Base-by-base conservation (phyloP, 129 eudicot genomes). In the Logfia minima region DNA sequence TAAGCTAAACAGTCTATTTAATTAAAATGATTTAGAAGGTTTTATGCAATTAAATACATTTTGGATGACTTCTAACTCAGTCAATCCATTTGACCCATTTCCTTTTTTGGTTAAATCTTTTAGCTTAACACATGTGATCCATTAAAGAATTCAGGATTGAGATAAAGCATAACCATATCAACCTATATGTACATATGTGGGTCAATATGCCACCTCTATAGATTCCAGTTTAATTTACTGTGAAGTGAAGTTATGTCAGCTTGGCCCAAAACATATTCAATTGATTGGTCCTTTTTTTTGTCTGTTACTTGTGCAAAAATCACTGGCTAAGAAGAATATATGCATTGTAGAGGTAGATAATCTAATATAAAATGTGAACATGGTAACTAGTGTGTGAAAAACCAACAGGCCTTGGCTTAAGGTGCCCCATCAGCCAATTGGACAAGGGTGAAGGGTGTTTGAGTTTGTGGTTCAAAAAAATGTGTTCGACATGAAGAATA, bases 311-410 rank as follows among this genome's bases (percentile, higher is more conserved):
- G 53, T 11, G 34, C 53, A 55, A 67, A 68, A 26, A 14, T 17
- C 58, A 77, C 56, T 52, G 21, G 67, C 59, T 68, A 1, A 37
- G 53, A 4, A 24, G 70, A 70, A 70, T 61, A 68, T 18, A 14
- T 70, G 52, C 82, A 23, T 70, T 70, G 51, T 78, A 78, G 52
- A 70, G 63, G 61, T 60, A 56, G 48, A 23, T 59, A 58, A 28
- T 68, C 0, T 6, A 35, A 55, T 69, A 10, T 1, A 28, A 29
- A 9, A 29, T 75, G 32, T 64, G 64, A 76, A 32, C 37, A 66
- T 66, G 52, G 48, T 22, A 66, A 66, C 43, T 52, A 66, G 74
- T 53, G 67, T 76, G 74, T 65, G 52, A 22, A 76, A 32, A 35
- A 35, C 41, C 9, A 35, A 35, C 41, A 35, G 9, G 8, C 41